Conservation (phyloP, 2,329 filamentous ascomycete genomes). For the Neonectria hederae region DNA sequence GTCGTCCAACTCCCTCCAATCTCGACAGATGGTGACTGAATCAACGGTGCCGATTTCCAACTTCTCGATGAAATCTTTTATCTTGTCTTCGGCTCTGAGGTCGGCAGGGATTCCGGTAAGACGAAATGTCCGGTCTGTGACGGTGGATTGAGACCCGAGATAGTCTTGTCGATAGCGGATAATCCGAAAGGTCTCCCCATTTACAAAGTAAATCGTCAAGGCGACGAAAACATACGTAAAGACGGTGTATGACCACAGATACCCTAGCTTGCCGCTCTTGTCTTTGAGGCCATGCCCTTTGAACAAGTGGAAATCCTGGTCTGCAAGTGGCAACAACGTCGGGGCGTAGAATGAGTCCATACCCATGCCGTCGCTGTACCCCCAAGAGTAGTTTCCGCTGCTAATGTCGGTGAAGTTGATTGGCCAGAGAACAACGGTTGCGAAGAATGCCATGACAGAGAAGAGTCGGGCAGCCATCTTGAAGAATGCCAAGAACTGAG, state of each 20-base stretch:
- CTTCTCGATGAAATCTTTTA: constrained; percentile 87
- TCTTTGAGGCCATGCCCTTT: constrained; percentile 49
- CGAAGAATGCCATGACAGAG: constrained; percentile 80
- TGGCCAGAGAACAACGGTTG: constrained; percentile 81
- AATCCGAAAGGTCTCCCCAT: constrained; percentile 83
- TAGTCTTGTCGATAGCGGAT: constrained; percentile 90
- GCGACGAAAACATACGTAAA: constrained; percentile 94
- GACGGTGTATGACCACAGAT: constrained; percentile 92
- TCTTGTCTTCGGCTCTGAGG: constrained; percentile 80
- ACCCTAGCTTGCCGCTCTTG: constrained; percentile 53
- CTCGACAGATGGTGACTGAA: constrained; percentile 82
- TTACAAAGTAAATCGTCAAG: constrained; percentile 83
- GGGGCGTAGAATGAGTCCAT: constrained; percentile 18
- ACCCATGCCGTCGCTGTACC: constrained; percentile 3
- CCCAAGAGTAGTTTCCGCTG: neutral
- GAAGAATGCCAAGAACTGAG: constrained; percentile 87
- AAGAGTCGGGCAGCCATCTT: constrained; percentile 93
- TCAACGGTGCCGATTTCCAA: constrained; percentile 91
- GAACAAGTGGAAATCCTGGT: constrained; percentile 23
- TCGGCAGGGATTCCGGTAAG: constrained; percentile 87
- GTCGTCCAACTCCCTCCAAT: constrained; percentile 85
- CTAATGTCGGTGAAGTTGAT: constrained; percentile 71
- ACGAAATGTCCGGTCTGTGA: constrained; percentile 93
- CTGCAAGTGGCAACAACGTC: constrained; percentile 28
- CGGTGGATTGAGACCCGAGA: constrained; percentile 90